A percentile compares a stretch with the other conserved stretches of the same genome.
phyloP scores from a whole-genome alignment of 2,329 filamentous ascomycete genomes.

The Stemphylium lycopersici region DNA sequence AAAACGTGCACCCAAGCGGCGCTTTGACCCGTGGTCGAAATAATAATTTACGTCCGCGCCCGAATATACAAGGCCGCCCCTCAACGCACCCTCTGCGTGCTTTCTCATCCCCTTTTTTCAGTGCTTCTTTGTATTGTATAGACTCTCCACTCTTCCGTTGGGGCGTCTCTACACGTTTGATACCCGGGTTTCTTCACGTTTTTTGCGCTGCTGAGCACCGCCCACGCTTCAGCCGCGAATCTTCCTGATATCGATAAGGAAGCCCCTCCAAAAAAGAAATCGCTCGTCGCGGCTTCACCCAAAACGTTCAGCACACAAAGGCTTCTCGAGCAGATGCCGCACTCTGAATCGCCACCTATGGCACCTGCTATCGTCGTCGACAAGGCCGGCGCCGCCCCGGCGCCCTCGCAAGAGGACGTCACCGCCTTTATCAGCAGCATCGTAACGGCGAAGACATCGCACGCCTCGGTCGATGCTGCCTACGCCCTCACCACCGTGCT shows the following conservation, averaged over 20 bases:
- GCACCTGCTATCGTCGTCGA: constrained; percentile 54
- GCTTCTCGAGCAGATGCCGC: constrained; percentile 51
- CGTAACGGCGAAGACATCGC: constrained; percentile 59
- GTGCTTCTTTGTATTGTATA: constrained; percentile 28
- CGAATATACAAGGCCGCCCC: constrained; percentile 26
- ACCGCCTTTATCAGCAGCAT: constrained; percentile 51
- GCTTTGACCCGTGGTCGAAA: constrained; percentile 22
- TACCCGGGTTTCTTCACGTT: constrained; percentile 22
- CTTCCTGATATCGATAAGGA: constrained; percentile 38
- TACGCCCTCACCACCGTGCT: constrained; percentile 70
- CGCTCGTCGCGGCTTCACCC: constrained; percentile 11
- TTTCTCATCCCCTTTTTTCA: constrained; percentile 25
- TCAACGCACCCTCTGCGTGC: constrained; percentile 17
- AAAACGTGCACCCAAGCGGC: constrained; percentile 25
- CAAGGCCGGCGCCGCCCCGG: constrained; percentile 49
- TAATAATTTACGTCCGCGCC: constrained; percentile 35
- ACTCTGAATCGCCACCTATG: constrained; percentile 59
- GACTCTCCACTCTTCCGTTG: constrained; percentile 40
- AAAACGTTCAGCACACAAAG: constrained; percentile 10
- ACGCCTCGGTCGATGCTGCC: constrained; percentile 65
- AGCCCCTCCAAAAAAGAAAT: constrained; percentile 38
- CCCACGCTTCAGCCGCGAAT: constrained; percentile 21
- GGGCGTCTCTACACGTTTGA: constrained; percentile 31
- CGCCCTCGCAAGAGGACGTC: constrained; percentile 56
- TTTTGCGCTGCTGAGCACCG: constrained; percentile 16